phyloP scores from a whole-genome alignment of 2,329 filamentous ascomycete genomes.

The Myrmaecium sp. region DNA sequence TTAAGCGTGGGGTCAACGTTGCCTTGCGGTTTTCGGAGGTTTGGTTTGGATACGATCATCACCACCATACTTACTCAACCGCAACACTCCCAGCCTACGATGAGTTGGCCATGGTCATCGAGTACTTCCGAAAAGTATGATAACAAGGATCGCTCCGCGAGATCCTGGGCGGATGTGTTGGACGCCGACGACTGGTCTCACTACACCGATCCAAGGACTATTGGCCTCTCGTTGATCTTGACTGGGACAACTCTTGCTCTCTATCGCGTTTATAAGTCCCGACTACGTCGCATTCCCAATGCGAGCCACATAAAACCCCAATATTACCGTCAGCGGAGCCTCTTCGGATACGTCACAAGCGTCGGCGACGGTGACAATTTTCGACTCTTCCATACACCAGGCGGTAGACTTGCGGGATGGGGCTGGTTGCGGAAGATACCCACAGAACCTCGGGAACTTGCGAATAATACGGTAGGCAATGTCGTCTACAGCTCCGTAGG shows the following conservation, averaged over 20 bases:
- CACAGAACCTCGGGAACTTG: slow-evolving; percentile 48
- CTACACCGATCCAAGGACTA: slow-evolving; percentile 36
- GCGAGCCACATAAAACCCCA: slow-evolving; percentile 56
- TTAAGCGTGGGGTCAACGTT: too few relatives aligned
- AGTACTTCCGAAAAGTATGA: too few relatives aligned
- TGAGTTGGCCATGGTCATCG: too few relatives aligned
- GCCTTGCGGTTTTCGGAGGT: too few relatives aligned
- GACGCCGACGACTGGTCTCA: slow-evolving; percentile 30
- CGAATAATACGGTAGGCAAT: slow-evolving; percentile 58
- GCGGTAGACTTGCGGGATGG: slow-evolving; percentile 77
- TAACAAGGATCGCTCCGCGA: too few relatives aligned
- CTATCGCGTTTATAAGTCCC: slow-evolving; percentile 46
- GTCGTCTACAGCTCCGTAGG: too few relatives aligned
- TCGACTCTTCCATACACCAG: slow-evolving; percentile 83
- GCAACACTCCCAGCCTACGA: too few relatives aligned
- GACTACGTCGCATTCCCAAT: slow-evolving; percentile 70
- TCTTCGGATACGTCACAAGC: slow-evolving; percentile 77
- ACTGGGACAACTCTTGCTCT: slow-evolving; percentile 38
- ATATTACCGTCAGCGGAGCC: slow-evolving; percentile 56
- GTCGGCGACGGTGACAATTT: slow-evolving; percentile 97
- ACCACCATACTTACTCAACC: too few relatives aligned
- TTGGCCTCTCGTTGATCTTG: slow-evolving; percentile 37
- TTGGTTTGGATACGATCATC: too few relatives aligned
- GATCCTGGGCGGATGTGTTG: too few relatives aligned
- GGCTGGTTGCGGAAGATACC: slow-evolving; percentile 75